Conservation (phyloP, 2,329 filamentous ascomycete species). For the Cladophialophora carrionii region DNA sequence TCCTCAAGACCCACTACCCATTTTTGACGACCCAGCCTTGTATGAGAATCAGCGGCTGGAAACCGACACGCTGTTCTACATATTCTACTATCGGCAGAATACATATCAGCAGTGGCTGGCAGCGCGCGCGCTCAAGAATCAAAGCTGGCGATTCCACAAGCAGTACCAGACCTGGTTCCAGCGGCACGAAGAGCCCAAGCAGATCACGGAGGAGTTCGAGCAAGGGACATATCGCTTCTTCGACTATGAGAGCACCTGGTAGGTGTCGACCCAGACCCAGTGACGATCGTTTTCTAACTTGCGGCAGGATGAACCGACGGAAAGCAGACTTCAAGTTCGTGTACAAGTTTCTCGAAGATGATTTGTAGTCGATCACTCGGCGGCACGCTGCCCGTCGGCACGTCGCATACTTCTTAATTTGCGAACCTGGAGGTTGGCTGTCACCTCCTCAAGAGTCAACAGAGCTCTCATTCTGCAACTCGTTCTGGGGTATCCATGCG, state of each 20-base stretch:
- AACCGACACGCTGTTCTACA: constrained; percentile 94
- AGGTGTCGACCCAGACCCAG: constrained; percentile 47
- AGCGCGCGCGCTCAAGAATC: constrained; percentile 94
- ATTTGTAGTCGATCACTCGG: constrained; percentile 58
- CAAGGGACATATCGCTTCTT: constrained; percentile 99
- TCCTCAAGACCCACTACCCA: constrained; percentile 85
- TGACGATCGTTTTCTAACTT: constrained; percentile 34
- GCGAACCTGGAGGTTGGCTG: not conserved
- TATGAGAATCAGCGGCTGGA: constrained; percentile 79
- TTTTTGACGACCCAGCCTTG: constrained; percentile 87
- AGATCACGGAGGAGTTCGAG: constrained; percentile 97
- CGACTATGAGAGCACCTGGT: constrained; percentile 99
- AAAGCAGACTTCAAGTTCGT: constrained; percentile 98
- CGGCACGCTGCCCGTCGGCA: constrained; percentile 21
- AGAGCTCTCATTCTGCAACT: constrained; percentile 19
- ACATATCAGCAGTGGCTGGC: constrained; percentile 94
- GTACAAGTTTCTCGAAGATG: constrained; percentile 96
- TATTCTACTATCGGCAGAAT: constrained; percentile 98
- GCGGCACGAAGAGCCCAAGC: constrained; percentile 96
- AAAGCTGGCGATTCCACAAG: constrained; percentile 99
- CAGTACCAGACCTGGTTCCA: constrained; percentile 99
- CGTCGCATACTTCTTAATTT: constrained; percentile 22
- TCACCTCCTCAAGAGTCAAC: constrained; percentile 19
- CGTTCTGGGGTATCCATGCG: not conserved
- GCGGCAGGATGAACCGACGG: constrained; percentile 88